A percentile compares a stretch with the other conserved stretches of the same genome.
Evolutionary conservation across 228 moss, liverwort and hornwort species (phyloP).

Genomic region (Sphagnum fallax): DNA sequence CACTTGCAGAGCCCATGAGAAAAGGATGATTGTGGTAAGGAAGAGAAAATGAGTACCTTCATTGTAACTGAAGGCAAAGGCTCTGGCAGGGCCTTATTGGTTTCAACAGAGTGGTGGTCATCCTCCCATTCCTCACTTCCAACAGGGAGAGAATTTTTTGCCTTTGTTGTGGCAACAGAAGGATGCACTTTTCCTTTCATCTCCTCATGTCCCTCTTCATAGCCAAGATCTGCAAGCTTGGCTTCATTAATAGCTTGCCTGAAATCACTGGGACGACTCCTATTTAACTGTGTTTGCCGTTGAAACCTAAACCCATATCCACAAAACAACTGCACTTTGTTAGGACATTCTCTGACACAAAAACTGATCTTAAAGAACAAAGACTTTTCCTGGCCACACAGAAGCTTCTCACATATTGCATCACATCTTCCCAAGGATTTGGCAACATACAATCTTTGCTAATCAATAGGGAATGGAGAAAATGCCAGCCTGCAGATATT

Average conservation of each 20-base stretch:
- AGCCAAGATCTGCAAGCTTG: conserved; percentile 83
- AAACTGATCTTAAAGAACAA: neutral
- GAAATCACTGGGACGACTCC: conserved; percentile 88
- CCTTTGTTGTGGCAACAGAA: conserved; percentile 56
- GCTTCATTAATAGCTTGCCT: conserved; percentile 83
- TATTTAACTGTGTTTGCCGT: conserved; percentile 84
- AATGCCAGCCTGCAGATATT: no score
- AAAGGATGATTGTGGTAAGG: neutral
- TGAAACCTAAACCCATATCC: conserved; percentile 56
- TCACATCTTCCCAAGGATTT: no score
- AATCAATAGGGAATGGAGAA: no score
- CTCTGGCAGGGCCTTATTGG: neutral
- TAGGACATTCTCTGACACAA: neutral
- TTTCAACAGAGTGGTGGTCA: conserved; percentile 9
- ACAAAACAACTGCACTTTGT: neutral
- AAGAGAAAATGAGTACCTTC: neutral
- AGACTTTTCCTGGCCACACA: neutral
- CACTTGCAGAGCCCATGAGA: neutral
- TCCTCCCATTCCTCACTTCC: conserved; percentile 67
- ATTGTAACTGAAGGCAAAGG: neutral
- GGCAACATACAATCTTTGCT: no score
- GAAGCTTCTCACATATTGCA: no score
- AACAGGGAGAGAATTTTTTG: conserved; percentile 36
- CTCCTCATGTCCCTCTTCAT: conserved; percentile 71
- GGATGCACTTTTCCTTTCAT: conserved; percentile 71